Base-by-base conservation (phyloP, 345 rosid genomes). In the Microthlaspi erraticum region DNA sequence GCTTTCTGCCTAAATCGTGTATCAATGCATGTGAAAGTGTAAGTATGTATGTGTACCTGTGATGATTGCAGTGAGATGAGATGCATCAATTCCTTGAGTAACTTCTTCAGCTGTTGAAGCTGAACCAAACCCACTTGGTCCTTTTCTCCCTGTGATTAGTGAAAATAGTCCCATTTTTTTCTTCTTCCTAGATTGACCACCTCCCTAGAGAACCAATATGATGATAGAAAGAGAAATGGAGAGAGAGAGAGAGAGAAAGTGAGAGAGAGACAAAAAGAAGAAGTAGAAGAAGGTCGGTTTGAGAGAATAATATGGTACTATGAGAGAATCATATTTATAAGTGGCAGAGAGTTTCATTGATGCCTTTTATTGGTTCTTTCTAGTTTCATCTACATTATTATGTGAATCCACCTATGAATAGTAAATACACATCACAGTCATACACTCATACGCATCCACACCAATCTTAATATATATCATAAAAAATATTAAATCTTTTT, bases 121-220 rank as follows among this genome's bases (percentile, higher is more conserved):
- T 0, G 99, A 94, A 72, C 99, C 99, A 77, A 89, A 94, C 59
- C 99, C 99, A 60, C 96, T 91, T 5, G 82, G 83, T 20, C 99
- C 97, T 23, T 78, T 85, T 73, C 76, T 50, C 41, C 97, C 99
- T 1, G 96, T 94, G 17, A 84, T 79, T 84, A 85, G 74, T 1
- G 95, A 80, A n/a, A 81, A 62, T 49, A 91, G 38, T 7, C 84
- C 85, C 86, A 83, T 80, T 42, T 72, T 26, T 5, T 26, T 23
- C 26, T 23, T 26, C 29, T 26, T 53, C 29, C 41, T 50, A 31
- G 39, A 6, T 31, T 26, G 17, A 42, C 14, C 57, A 8, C 44
- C 8, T 7, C 64, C 16, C 41, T 36, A 41, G 9, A 26, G 34
- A 72, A 56, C 36, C 26, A 64, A 38, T 54, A 2, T 44, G 34